These are phyloP conservation scores for Fusarium oligoseptatum DNA, from an alignment of 2,329 filamentous ascomycete species.

Conservation along the genomic window DNA sequence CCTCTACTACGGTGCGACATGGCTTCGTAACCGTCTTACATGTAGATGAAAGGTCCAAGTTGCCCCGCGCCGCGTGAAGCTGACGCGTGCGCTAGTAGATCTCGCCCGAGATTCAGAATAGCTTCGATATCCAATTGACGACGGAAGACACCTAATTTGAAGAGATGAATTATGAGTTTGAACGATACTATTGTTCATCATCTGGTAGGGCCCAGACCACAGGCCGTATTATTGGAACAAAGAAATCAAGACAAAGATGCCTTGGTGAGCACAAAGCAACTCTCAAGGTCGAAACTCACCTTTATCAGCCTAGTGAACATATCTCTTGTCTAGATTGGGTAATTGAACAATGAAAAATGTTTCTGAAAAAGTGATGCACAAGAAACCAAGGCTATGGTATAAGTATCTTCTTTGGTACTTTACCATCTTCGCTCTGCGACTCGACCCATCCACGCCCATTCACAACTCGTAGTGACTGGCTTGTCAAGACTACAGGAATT, in stretches of 20 bases:
- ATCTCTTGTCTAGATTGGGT: neutral
- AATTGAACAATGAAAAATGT: neutral
- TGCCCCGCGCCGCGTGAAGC: conserved; percentile 24
- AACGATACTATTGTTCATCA: neutral
- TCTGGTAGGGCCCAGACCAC: neutral
- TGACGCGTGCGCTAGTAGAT: conserved; percentile 1
- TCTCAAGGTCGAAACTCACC: neutral
- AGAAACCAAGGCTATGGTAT: neutral
- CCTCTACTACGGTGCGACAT: conserved; percentile 49
- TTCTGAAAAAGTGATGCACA: neutral
- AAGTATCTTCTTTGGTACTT: neutral
- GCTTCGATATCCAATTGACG: neutral
- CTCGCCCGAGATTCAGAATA: neutral
- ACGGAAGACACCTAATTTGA: neutral
- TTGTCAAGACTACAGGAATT: neutral
- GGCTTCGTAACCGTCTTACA: neutral
- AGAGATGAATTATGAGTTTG: neutral
- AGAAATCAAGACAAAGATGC: neutral
- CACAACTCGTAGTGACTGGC: neutral
- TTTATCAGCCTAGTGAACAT: neutral
- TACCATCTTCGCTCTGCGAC: neutral
- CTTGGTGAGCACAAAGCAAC: neutral
- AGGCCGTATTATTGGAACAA: neutral
- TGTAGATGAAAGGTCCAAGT: conserved; percentile 15
- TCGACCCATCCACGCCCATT: neutral